These are phyloP conservation scores for Medicago truncatula DNA, from an alignment of 306 rosid genomes.

Conservation along the genomic window DNA sequence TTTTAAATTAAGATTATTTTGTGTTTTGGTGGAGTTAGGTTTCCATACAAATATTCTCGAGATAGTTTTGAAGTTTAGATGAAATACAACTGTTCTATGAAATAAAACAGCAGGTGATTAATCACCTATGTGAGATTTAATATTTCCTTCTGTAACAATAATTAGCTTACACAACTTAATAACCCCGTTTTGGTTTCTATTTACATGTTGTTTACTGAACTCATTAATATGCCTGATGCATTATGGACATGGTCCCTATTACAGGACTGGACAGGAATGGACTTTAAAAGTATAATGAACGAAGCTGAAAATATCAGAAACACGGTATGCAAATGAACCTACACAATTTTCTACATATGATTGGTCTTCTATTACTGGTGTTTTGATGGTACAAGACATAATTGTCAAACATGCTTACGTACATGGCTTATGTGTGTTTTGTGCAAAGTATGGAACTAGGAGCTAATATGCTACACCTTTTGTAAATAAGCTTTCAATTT, in stretches of 20 bases:
- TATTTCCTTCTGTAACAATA: constrained; percentile 12
- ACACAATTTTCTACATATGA: constrained; percentile 18
- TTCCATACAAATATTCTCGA: constrained; percentile 12
- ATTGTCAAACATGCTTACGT: constrained; percentile 28
- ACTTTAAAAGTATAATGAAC: constrained; percentile 83
- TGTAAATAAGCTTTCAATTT: constrained; percentile 32
- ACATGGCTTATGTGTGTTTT: constrained; percentile 9
- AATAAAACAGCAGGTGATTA: constrained; percentile 5
- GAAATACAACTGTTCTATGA: constrained; percentile 25
- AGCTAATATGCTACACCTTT: constrained; percentile 1
- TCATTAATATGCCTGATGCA: constrained; percentile 14
- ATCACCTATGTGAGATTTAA: constrained; percentile 6
- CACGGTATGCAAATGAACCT: constrained; percentile 66
- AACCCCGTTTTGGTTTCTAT: constrained; percentile 31
- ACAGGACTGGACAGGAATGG: constrained; percentile 98
- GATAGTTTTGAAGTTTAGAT: constrained; percentile 30
- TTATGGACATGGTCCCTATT: constrained; percentile 34
- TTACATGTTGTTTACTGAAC: background rate
- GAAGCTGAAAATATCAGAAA: constrained; percentile 87
- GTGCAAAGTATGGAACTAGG: constrained; percentile 10
- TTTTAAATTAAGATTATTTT: background rate
- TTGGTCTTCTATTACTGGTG: constrained; percentile 24
- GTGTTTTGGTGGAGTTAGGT: constrained; percentile 5
- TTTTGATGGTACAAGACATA: constrained; percentile 6
- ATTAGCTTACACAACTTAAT: constrained; percentile 13